Evolutionary conservation across 768 basidiomycete species (phyloP).

Genomic region (Mycena polygramma): DNA sequence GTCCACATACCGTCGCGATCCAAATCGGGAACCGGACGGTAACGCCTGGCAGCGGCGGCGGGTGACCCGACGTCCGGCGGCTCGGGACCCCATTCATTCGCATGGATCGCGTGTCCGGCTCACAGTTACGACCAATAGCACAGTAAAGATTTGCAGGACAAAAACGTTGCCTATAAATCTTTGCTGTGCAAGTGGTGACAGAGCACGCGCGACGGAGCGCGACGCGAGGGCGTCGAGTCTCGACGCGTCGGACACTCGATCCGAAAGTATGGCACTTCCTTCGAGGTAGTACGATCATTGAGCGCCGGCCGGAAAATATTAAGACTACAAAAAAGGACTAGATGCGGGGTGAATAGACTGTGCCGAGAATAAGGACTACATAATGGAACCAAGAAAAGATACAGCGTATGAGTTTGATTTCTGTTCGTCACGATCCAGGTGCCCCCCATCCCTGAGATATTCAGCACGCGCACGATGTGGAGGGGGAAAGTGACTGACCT

Average conservation of each 20-base stretch:
- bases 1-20: too few relatives aligned
- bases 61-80: too few relatives aligned
- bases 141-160: background rate
- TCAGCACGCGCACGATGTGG: background rate
- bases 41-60: too few relatives aligned
- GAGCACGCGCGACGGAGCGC: too few relatives aligned
- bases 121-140: background rate
- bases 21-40: too few relatives aligned
- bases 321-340: background rate
- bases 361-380: conserved; percentile 8
- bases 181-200: too few relatives aligned
- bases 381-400: conserved; percentile 10
- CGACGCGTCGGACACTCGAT: too few relatives aligned
- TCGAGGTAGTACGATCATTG: background rate
- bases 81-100: too few relatives aligned
- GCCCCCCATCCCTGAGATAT: background rate
- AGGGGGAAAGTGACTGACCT: background rate
- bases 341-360: background rate
- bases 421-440: background rate
- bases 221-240: too few relatives aligned
- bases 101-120: too few relatives aligned
- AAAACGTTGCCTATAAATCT: background rate
- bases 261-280: too few relatives aligned
- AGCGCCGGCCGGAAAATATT: conserved; percentile 4
- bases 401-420: background rate